Evolutionary conservation across 257 asterid genomes (phyloP), one percentile per base, ranked within the genome.

Genomic region (Lycium ferocissimum): DNA sequence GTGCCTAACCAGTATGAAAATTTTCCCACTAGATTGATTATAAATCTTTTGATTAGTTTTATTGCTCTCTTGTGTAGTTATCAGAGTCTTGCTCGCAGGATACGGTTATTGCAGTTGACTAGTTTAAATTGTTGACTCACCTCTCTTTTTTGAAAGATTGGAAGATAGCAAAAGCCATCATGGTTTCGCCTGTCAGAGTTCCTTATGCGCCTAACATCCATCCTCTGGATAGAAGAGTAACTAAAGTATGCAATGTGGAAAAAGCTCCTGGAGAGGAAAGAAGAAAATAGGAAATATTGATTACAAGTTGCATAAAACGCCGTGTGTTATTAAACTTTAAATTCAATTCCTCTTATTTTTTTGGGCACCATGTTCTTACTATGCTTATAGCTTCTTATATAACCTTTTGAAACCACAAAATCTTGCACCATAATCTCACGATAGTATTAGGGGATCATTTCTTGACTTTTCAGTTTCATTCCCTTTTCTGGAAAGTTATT

Each of bases 1-100:
- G 91, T 95, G 84, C 92, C 94, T 20, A 82, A 92, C 88, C 95
- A 93, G 99, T 97, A 95, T 81, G 99, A 89, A 79, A 66, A 45
- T 83, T 85, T 14, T 78, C 49, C 58, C 82, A 4, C 5, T 33
- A 78, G 65, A 53, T 51, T 15, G 0, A 33, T 26, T 26, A 26
- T 26, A 54, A 26, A 78, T 63, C 33, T 53, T 76, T 53, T 51
- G 49, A 53, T 78, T 78, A 8, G 82, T 45, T 45, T 67, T 45
- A 18, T 10, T n/a, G 80, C 15, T 70, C 79, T 70, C 20, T 40
- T 70, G 51, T 40, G 49, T 67, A 67, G 76, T 35, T 67, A 45
- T 14, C 53, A 69, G 26, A 7, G 76, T 37, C 51, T 69, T 69
- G 76, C 26, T 0, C 1, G 26, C 76, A 69, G 49, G 51, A 37